Conservation (phyloP, 2,329 filamentous ascomycete species). For the Penicillium sp. region DNA sequence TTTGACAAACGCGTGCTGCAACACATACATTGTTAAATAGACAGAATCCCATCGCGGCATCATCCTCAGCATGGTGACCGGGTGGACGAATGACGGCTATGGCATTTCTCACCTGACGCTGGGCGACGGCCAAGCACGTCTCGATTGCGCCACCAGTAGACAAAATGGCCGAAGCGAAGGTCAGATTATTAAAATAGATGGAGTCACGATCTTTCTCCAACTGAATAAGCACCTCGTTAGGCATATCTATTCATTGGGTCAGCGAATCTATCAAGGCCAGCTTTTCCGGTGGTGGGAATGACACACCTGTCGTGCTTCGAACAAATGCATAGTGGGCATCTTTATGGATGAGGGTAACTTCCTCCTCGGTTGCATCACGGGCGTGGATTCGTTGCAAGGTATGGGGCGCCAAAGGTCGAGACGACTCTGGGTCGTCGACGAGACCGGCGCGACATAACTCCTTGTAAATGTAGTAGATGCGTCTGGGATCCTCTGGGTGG, state of each 20-base stretch:
- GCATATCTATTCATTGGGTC: slow-evolving; percentile 42
- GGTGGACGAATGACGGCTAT: slow-evolving; percentile 94
- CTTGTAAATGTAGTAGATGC: slow-evolving; percentile 91
- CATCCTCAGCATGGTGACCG: slow-evolving; percentile 88
- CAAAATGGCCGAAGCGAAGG: slow-evolving; percentile 75
- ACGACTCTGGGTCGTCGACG: slow-evolving; percentile 61
- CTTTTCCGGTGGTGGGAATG: neutral
- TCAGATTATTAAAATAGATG: slow-evolving; percentile 79
- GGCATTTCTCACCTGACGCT: slow-evolving; percentile 82
- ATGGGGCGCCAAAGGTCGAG: slow-evolving; percentile 51
- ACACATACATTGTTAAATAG: slow-evolving; percentile 98
- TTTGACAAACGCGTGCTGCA: slow-evolving; percentile 82
- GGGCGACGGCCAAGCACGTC: slow-evolving; percentile 86
- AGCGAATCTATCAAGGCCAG: slow-evolving; percentile 7
- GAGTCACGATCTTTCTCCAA: slow-evolving; percentile 71
- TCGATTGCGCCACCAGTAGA: slow-evolving; percentile 94
- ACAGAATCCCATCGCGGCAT: slow-evolving; percentile 89
- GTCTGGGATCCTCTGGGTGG: slow-evolving; percentile 89
- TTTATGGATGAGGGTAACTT: slow-evolving; percentile 78
- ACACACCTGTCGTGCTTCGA: slow-evolving; percentile 52
- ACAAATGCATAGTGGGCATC: slow-evolving; percentile 79
- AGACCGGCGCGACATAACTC: slow-evolving; percentile 80
- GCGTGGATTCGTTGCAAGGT: slow-evolving; percentile 70
- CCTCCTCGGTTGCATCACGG: slow-evolving; percentile 72
- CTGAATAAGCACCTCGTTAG: slow-evolving; percentile 63